Evolutionary conservation across 805 yeast genomes (phyloP), one percentile per base, ranked within the genome.

Genomic region (Limtongia smithiae): DNA sequence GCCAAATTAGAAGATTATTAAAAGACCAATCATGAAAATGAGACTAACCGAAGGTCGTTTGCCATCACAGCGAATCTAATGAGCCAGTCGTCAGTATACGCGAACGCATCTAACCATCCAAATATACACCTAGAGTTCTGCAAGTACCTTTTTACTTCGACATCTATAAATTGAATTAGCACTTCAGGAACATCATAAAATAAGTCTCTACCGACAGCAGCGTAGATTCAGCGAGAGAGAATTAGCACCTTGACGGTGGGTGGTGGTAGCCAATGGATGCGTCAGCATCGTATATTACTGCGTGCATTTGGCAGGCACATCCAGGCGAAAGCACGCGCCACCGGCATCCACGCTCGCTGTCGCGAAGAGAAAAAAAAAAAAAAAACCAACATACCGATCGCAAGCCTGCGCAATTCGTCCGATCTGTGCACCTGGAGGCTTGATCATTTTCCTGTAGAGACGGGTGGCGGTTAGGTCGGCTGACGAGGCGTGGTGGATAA

Each of bases 401-500:
- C 96, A 88, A 0, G 95, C 95, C 63, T 88, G 96, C 0, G 95
- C 90, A 2, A 85, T 85, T 48, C 96, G 69, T 50, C 80, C 82
- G 0, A 77, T 72, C 24, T 76, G 72, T 12, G 80, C 70, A 1
- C 91, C 90, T 1, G 86, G 86, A 1, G 86, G 77, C 55, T 77
- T 76, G 49, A 85, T 86, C 35, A 78, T 76, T 58, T 79, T 80
- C 68, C 71, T 64, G 35, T 8, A 42, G 34, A 20, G 11, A 8
- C 20, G 12, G 44, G 33, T 35, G 43, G 48, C 36, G 25, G 32
- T 11, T 18, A 24, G n/a, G 5, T 18, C 14, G 5, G 36, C 17
- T n/a, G 27, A 28, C 5, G 12, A 22, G 7, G 14, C 18, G 27
- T 2, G 17, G n/a, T n/a, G n/a, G n/a, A n/a, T 21, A 17, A 4